Base-by-base conservation (phyloP, 176 grass and related monocot species). In the Ananas comosus region DNA sequence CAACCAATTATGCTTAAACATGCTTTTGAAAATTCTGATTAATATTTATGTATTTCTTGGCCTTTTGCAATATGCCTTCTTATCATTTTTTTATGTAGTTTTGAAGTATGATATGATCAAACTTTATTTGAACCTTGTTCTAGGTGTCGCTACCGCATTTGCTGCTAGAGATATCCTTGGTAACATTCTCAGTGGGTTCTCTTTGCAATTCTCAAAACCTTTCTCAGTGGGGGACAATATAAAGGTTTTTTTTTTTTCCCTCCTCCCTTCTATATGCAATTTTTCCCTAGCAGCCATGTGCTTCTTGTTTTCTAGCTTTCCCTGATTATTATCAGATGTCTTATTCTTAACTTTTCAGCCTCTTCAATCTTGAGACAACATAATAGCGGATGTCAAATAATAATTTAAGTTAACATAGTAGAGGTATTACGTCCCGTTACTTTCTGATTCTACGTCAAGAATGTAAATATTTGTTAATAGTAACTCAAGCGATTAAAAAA, bases 91-190 rank as follows among this genome's bases (percentile, higher is more conserved):
- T 70, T 29, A 48, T 69, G 65, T 9, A 48, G 19, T 49, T n/a
- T 59, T 14, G n/a, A 21, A 59, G 16, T 59, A 9, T 59, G n/a
- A 59, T 25, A 13, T 50, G 6, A 66, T 22, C 28, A 17, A 23
- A 70, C 18, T 50, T 29, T 67, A 24, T 75, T 47, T 68, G 9
- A 71, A 68, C 63, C 80, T 70, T 68, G 50, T 10, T 83, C 23
- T 58, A 99, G 94, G 94, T 86, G 87, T 99, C 74, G 94, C 94
- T 51, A 99, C 82, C 67, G 94, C 94, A 78, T 99, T 99, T 88
- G 94, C 94, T 88, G 94, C 87, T 83, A 88, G 94, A 86, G 94
- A 99, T 85, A 83, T 99, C 73, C 79, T 99, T 82, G 94, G 87
- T 66, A 99, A 99, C 72, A 82, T 97, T 51, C 72, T 97, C 66